These are phyloP conservation scores for Podospora bellae-mahoneyi DNA, from an alignment of 495 filamentous ascomycete genomes.

Conservation along the genomic window DNA sequence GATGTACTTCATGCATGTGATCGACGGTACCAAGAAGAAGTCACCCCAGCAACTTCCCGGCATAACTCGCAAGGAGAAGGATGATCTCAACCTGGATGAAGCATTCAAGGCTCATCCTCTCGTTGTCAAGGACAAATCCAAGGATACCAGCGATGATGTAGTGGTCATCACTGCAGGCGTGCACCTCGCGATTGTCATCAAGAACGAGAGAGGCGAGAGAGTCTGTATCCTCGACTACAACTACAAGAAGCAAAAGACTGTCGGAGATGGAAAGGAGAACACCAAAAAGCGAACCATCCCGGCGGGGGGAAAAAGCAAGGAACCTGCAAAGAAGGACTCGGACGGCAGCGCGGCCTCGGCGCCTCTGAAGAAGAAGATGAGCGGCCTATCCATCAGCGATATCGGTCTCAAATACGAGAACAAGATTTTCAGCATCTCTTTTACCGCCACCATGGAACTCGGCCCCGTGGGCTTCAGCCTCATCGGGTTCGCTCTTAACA, in stretches of 20 bases:
- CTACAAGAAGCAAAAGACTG: background rate
- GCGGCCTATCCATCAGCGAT: slow-evolving; percentile 32
- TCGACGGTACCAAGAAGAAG: slow-evolving; percentile 23
- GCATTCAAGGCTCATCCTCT: background rate
- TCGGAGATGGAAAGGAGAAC: background rate
- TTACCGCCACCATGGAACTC: slow-evolving; percentile 38
- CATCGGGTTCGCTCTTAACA: slow-evolving; percentile 31
- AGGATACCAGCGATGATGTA: background rate
- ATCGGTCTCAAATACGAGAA: slow-evolving; percentile 37
- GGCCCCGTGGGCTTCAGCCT: slow-evolving; percentile 41
- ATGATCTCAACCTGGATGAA: slow-evolving; percentile 2
- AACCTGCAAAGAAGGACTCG: background rate
- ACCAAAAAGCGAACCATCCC: background rate
- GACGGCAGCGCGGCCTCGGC: slow-evolving; percentile 10
- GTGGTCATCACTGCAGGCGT: background rate
- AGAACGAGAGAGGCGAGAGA: background rate
- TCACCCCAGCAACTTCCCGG: slow-evolving; percentile 11
- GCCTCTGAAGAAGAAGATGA: slow-evolving; percentile 30
- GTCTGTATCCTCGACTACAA: background rate
- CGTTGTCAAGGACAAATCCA: background rate
- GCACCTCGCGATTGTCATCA: background rate
- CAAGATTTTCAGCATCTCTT: slow-evolving; percentile 26
- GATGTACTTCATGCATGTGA: slow-evolving; percentile 38
- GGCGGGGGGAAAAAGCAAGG: background rate
- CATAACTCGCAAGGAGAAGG: background rate